A percentile compares a stretch with the other conserved stretches of the same genome.
Conservation (phyloP, 495 filamentous ascomycete species). For the Pyrenula aspistea region DNA sequence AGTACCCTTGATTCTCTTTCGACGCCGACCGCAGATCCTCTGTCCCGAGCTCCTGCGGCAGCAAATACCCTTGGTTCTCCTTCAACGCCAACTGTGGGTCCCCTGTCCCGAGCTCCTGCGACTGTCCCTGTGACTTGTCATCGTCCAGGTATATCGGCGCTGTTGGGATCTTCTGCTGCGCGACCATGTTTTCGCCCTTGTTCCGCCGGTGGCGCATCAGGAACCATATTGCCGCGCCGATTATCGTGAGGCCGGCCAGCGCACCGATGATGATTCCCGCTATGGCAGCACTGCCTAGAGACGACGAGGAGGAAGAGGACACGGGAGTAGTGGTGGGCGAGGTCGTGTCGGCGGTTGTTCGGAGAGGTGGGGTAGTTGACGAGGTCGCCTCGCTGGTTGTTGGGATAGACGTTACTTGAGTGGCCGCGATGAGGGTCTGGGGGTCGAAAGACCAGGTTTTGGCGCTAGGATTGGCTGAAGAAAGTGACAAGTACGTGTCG, state of each 20-base stretch:
- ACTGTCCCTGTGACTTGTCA: neutral
- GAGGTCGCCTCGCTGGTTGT: neutral
- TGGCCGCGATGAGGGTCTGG: neutral
- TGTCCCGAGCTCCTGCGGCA: constrained; percentile 31
- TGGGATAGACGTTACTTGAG: neutral
- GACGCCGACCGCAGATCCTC: neutral
- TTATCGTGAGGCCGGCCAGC: neutral
- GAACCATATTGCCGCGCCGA: neutral
- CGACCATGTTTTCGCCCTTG: neutral
- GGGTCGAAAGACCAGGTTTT: constrained; percentile 1
- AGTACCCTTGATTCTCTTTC: neutral
- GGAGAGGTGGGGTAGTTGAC: neutral
- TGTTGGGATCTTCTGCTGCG: neutral
- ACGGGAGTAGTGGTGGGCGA: neutral
- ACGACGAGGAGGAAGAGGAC: neutral
- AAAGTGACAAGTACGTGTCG: constrained; percentile 2
- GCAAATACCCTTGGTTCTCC: constrained; percentile 13
- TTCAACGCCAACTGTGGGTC: neutral
- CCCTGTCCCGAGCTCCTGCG: neutral
- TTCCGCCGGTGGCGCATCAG: neutral
- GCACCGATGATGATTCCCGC: neutral
- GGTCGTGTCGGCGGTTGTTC: neutral
- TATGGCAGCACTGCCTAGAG: neutral
- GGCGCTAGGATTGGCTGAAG: neutral
- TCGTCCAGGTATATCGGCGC: neutral